phyloP scores from a whole-genome alignment of 768 basidiomycete species.

The Phylloporus sp. region DNA sequence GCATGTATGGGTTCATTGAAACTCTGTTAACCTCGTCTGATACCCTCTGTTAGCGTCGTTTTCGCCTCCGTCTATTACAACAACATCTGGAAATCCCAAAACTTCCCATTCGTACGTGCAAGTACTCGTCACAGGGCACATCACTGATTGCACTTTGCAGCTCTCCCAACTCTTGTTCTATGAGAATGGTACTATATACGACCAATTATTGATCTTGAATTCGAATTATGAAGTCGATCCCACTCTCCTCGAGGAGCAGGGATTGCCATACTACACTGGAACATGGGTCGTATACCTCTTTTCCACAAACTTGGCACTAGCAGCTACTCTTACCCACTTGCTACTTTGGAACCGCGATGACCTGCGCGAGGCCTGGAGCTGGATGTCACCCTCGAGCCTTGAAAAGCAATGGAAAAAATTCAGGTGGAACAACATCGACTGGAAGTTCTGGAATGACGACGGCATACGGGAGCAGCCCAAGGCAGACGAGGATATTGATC shows the following conservation, averaged over 20 bases:
- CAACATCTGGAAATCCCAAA: conserved; percentile 54
- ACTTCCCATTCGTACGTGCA: conserved; percentile 53
- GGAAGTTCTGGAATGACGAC: conserved; percentile 32
- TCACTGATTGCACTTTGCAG: conserved; percentile 15
- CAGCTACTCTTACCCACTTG: conserved; percentile 48
- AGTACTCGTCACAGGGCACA: background rate
- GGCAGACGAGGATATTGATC: conserved; percentile 41
- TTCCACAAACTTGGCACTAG: conserved; percentile 28
- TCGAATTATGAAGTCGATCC: conserved; percentile 47
- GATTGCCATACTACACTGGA: conserved; percentile 29
- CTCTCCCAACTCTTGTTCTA: conserved; percentile 48
- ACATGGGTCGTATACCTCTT: conserved; percentile 22
- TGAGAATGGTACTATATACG: conserved; percentile 46
- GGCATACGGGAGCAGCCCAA: conserved; percentile 25
- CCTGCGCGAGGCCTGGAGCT: conserved; percentile 42
- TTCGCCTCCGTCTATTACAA: conserved; percentile 36
- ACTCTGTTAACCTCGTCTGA: background rate
- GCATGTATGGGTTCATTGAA: conserved; percentile 36
- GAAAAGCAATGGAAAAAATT: conserved; percentile 20
- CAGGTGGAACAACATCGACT: conserved; percentile 32
- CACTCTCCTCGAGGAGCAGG: conserved; percentile 42
- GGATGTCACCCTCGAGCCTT: conserved; percentile 36
- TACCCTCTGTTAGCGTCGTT: conserved; percentile 22
- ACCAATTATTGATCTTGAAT: conserved; percentile 51
- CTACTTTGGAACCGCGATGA: conserved; percentile 51